These are phyloP conservation scores for Saposhnikovia divaricata DNA, from an alignment of 129 eudicot species.

Conservation along the genomic window DNA sequence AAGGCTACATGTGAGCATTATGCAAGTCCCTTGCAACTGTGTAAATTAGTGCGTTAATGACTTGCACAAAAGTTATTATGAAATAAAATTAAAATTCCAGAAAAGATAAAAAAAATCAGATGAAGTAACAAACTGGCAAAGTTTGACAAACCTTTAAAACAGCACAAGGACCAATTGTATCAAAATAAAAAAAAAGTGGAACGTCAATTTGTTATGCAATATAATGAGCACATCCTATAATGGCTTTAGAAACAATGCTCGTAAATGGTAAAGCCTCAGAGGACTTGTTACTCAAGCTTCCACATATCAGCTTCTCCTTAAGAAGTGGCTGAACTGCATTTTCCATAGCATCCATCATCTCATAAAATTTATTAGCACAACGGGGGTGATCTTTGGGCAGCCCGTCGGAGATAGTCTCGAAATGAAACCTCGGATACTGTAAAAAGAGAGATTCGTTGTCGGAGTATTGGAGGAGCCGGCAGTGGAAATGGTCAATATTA, in stretches of 20 bases:
- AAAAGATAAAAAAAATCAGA: too few relatives aligned
- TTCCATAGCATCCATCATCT: slow-evolving; percentile 24
- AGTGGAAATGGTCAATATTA: slow-evolving; percentile 14
- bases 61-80: too few relatives aligned
- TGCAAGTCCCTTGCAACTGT: too few relatives aligned
- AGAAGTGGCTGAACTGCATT: slow-evolving; percentile 20
- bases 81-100: too few relatives aligned
- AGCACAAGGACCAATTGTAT: slow-evolving; percentile 38
- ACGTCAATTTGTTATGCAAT: slow-evolving; percentile 12
- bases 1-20: too few relatives aligned
- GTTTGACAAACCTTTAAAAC: slow-evolving; percentile 18
- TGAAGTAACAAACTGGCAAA: not conserved
- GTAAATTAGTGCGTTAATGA: too few relatives aligned
- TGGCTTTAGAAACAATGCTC: slow-evolving; percentile 31
- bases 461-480: slow-evolving; percentile 6
- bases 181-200: slow-evolving; percentile 26
- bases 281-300: not conserved
- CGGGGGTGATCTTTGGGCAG: slow-evolving; percentile 22
- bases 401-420: slow-evolving; percentile 31
- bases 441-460: slow-evolving; percentile 11
- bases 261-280: slow-evolving; percentile 28
- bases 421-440: slow-evolving; percentile 4
- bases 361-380: slow-evolving; percentile 22
- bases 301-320: slow-evolving; percentile 22
- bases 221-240: slow-evolving; percentile 21